Conservation (phyloP, 108 stramenopile species). For the Cyclostephanos tholiformis region DNA sequence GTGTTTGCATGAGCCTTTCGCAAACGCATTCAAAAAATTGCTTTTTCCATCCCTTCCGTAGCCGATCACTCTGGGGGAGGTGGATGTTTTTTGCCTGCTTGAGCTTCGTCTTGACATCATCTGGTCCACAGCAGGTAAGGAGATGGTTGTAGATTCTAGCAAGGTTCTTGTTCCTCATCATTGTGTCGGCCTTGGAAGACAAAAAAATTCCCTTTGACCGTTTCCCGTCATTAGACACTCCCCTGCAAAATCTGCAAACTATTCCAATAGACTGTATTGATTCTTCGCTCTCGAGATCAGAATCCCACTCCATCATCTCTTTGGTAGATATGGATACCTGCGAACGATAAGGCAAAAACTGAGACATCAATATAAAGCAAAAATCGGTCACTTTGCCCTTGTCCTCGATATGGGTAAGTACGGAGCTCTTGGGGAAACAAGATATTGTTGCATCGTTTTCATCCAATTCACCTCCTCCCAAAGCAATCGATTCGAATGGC, state of each 20-base stretch:
- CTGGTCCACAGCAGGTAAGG: constrained; percentile 17
- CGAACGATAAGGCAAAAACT: constrained; percentile 23
- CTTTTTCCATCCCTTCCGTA: constrained; percentile 41
- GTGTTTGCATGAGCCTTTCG: constrained; percentile 3
- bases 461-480: neutral
- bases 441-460: constrained; percentile 1
- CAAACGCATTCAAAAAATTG: constrained; percentile 30
- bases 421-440: constrained; percentile 13
- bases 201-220: constrained; percentile 25
- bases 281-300: constrained; percentile 18
- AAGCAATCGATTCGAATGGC: constrained; percentile 9
- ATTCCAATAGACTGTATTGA: constrained; percentile 6
- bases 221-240: constrained; percentile 19
- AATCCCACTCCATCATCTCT: constrained; percentile 17
- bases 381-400: constrained; percentile 24
- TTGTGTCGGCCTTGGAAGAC: constrained; percentile 21
- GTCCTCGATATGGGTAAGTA: constrained; percentile 13
- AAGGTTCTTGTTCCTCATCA: constrained; percentile 34
- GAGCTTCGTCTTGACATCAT: constrained; percentile 21
- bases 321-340: constrained; percentile 4
- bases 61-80: constrained; percentile 27
- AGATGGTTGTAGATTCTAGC: constrained; percentile 28
- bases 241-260: constrained; percentile 26
- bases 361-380: constrained; percentile 23
- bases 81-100: constrained; percentile 25